A percentile compares a stretch with the other conserved stretches of the same genome.
Evolutionary conservation across 1,284 basidiomycete species (phyloP).

Genomic region (Ceratobasidium sp.): DNA sequence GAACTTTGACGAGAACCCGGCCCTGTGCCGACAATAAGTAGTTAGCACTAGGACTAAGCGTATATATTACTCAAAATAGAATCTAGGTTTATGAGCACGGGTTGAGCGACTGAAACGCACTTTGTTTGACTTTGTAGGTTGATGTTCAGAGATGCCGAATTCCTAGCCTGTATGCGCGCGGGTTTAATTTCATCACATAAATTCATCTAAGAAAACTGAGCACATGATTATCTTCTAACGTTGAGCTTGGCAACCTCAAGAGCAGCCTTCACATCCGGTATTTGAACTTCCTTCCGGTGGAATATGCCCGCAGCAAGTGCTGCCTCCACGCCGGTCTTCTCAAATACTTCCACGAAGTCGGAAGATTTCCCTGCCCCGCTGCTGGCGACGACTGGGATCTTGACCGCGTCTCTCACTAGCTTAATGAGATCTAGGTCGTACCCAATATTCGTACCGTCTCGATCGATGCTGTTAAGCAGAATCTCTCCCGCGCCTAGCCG

Average conservation of each 20-base stretch:
- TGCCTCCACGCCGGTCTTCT: slow-evolving; percentile 85
- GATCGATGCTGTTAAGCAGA: slow-evolving; percentile 95
- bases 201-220: not conserved
- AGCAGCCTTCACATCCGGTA: slow-evolving; percentile 74
- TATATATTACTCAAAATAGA: too few species aligned
- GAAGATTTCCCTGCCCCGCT: slow-evolving; percentile 88
- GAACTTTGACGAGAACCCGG: too few species aligned
- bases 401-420: slow-evolving; percentile 81
- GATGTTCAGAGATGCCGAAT: not conserved
- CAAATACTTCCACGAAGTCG: slow-evolving; percentile 92
- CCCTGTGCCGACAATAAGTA: too few species aligned
- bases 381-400: slow-evolving; percentile 94
- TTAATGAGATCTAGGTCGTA: slow-evolving; percentile 91
- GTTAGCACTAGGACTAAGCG: too few species aligned
- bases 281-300: slow-evolving; percentile 88
- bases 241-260: slow-evolving; percentile 26
- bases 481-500: slow-evolving; percentile 95
- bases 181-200: not conserved
- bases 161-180: not conserved
- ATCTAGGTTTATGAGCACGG: not conserved
- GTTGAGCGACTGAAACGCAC: not conserved
- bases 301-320: slow-evolving; percentile 98
- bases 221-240: slow-evolving; percentile 23
- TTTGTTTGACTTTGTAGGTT: not conserved
- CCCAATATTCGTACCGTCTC: slow-evolving; percentile 92